These are phyloP conservation scores for Acanthochlamys bracteata DNA, from an alignment of 106 monocot species.

Conservation along the genomic window DNA sequence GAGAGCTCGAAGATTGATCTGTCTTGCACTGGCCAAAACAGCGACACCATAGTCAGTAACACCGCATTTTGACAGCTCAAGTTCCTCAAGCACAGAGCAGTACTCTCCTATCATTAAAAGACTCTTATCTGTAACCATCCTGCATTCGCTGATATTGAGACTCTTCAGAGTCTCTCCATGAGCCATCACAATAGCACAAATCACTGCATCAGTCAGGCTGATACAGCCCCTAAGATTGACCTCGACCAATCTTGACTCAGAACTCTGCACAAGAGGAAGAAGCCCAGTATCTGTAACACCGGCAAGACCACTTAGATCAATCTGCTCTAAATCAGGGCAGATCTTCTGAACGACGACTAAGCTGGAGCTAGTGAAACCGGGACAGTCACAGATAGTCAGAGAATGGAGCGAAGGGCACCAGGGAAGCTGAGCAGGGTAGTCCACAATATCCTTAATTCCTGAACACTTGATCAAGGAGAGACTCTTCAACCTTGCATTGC, in stretches of 20 bases:
- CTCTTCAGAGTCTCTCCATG: slow-evolving; percentile 55
- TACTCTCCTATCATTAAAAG: slow-evolving; percentile 45
- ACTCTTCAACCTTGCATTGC: slow-evolving; percentile 30
- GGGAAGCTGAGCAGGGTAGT: slow-evolving; percentile 13
- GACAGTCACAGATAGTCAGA: slow-evolving; percentile 55
- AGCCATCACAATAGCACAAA: slow-evolving; percentile 30
- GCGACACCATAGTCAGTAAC: slow-evolving; percentile 69
- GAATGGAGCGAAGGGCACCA: slow-evolving; percentile 37
- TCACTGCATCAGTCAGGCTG: slow-evolving; percentile 50
- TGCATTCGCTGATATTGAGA: slow-evolving; percentile 66
- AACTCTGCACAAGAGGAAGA: slow-evolving; percentile 43
- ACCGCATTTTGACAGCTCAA: slow-evolving; percentile 57
- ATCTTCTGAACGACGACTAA: slow-evolving; percentile 47
- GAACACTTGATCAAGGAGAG: slow-evolving; percentile 58
- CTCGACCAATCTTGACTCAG: slow-evolving; percentile 32
- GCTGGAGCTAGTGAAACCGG: slow-evolving; percentile 54
- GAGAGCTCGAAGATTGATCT: slow-evolving; percentile 40
- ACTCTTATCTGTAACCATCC: slow-evolving; percentile 55
- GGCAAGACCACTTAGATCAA: slow-evolving; percentile 54
- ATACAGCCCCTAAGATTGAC: slow-evolving; percentile 54
- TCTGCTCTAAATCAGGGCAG: slow-evolving; percentile 43
- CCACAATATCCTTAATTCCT: slow-evolving; percentile 56
- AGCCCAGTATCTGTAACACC: slow-evolving; percentile 49
- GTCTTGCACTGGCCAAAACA: slow-evolving; percentile 49
- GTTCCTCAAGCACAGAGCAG: slow-evolving; percentile 55